Evolutionary conservation across 2,329 filamentous ascomycete species (phyloP), one percentile per base, ranked within the genome.

Genomic region (Nannizziopsis barbatae): DNA sequence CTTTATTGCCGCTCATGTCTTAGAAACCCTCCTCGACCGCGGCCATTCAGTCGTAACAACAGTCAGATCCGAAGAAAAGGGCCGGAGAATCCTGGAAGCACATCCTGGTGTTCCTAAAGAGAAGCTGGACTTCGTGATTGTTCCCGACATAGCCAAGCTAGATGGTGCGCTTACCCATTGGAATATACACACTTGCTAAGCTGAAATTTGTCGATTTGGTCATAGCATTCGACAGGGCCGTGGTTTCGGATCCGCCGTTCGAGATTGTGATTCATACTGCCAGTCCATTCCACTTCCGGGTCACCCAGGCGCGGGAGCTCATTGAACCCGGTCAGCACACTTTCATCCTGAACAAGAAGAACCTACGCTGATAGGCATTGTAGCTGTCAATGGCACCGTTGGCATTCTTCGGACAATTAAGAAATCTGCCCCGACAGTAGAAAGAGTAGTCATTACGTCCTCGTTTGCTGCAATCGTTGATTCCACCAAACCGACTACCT

Each of bases 261-360:
- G 81, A 86, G 57, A 80, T 76, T 40, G 83, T 90, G 42, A 73
- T 87, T 45, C 83, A 87, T 62, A 86, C 83, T 5, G 83, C 84
- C 1, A 81, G 77, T 0, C 84, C 86, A 0, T 89, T 85, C 68
- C 81, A 84, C 57, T 76, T 80, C 61, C 83, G 82, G 31, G 79
- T 92, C 48, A 80, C 85, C 18, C 74, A 80, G 56, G 76, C 81
- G 14, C 72, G 87, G 58, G 68, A 69, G 47, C 62, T 78, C 8
- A 63, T 78, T 17, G 74, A 77, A 54, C 74, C 74, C 7, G 74
- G 74, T 36, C 60, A 74, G 51, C 72, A 73, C 35, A 74, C 72
- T 0, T 74, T 33, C 14, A 36, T 15, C 14, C 17, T 11, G 2
- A 32, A 14, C 18, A 11, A 42, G 8, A n/a, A 27, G 14, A 18